These are phyloP conservation scores for Pseudogymnoascus sp. DNA, from an alignment of 2,329 filamentous ascomycete genomes.

Conservation along the genomic window DNA sequence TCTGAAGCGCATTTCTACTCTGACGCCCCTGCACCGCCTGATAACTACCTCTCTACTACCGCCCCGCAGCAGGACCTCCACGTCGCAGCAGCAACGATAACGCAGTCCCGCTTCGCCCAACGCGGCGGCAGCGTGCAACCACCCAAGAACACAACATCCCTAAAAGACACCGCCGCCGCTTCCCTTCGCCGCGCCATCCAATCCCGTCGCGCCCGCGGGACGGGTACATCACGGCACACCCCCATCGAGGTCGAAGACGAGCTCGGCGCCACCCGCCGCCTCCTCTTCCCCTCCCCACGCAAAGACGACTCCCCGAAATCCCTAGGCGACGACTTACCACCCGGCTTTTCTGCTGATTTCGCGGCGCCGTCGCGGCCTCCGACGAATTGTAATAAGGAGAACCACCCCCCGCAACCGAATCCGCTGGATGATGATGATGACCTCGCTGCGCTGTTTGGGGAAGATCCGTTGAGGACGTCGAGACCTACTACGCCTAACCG, in stretches of 20 bases:
- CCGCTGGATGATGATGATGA: conserved; percentile 19
- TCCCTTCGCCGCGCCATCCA: conserved; percentile 28
- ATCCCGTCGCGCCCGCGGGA: conserved; percentile 34
- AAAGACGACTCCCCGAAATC: conserved; percentile 58
- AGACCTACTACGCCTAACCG: conserved; percentile 24
- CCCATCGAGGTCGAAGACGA: conserved; percentile 48
- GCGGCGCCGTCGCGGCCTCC: conserved; percentile 14
- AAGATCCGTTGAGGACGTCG: conserved; percentile 23
- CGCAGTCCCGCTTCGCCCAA: conserved; percentile 7
- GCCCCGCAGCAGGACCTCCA: conserved; percentile 3
- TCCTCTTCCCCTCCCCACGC: conserved; percentile 72
- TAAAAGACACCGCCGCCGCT: conserved; percentile 27
- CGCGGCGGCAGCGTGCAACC: conserved; percentile 24
- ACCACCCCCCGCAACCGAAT: conserved; percentile 20
- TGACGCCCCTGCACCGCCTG: conserved; percentile 44
- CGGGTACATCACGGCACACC: conserved; percentile 46
- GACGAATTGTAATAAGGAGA: conserved; percentile 24
- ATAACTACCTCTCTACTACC: conserved; percentile 24
- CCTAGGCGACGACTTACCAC: conserved; percentile 52
- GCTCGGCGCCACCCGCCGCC: conserved; percentile 54
- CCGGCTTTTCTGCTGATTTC: conserved; percentile 38
- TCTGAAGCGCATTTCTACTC: conserved; percentile 51
- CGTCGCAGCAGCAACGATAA: background rate
- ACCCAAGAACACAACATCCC: conserved; percentile 23
- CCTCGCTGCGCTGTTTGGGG: conserved; percentile 27